Percentiles rank a stretch among this genome's conserved stretches.
These are phyloP conservation scores for Crithidia mellificae DNA, from an alignment of 208 protist genomes.

Conservation along the genomic window DNA sequence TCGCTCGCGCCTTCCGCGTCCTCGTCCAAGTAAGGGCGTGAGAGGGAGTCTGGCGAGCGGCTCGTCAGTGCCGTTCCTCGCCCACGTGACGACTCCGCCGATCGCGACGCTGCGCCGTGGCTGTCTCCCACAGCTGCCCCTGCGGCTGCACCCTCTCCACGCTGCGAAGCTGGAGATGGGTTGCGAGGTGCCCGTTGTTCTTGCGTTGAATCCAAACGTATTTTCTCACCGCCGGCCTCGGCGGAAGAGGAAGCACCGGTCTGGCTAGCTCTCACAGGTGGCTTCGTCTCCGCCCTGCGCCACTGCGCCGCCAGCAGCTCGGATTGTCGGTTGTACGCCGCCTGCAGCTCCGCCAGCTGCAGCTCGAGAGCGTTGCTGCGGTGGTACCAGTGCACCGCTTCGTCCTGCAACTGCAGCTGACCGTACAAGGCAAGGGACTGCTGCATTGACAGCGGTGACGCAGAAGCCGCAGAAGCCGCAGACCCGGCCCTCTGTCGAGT, in stretches of 20 bases:
- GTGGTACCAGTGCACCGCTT: constrained; percentile 38
- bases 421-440: constrained; percentile 27
- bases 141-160: background rate
- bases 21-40: constrained; percentile 1
- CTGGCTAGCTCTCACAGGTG: no score
- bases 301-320: constrained; percentile 32
- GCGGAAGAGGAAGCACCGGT: no score
- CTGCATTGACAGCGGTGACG: constrained; percentile 17
- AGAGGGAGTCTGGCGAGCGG: constrained; percentile 24
- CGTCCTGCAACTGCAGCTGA: constrained; percentile 32
- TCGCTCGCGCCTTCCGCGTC: background rate
- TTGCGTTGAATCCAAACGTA: background rate
- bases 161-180: background rate
- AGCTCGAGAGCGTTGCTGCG: constrained; percentile 31
- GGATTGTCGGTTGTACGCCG: constrained; percentile 16
- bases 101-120: background rate
- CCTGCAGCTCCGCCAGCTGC: constrained; percentile 15
- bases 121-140: background rate
- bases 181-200: background rate
- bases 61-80: constrained; percentile 1
- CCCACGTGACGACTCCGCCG: background rate
- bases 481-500: background rate
- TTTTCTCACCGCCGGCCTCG: no score
- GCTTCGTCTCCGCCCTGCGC: background rate
- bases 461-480: background rate